Evolutionary conservation across 495 filamentous ascomycete species (phyloP).

Genomic region (Aspergillus haitiensis): DNA sequence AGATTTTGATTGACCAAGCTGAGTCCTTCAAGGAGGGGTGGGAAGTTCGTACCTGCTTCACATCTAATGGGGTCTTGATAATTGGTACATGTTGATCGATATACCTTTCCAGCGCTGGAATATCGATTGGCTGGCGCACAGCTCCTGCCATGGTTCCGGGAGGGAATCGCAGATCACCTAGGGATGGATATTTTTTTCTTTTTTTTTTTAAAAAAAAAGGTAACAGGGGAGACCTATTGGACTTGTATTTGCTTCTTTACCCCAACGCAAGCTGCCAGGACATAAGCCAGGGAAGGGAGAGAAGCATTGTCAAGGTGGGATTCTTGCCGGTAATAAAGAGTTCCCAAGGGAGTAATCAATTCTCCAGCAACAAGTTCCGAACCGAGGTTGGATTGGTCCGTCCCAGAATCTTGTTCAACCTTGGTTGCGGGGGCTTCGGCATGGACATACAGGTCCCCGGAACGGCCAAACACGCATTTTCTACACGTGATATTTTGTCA

Average conservation of each 20-base stretch:
- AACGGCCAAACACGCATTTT: neutral
- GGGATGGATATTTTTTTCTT: too few species aligned
- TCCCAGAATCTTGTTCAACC: too few species aligned
- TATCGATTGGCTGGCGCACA: conserved; percentile 85
- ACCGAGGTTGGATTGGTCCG: conserved; percentile 28
- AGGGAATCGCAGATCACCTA: too few species aligned
- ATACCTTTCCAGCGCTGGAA: conserved; percentile 73
- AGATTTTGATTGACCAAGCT: too few species aligned
- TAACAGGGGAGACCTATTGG: too few species aligned
- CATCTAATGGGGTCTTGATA: conserved; percentile 75
- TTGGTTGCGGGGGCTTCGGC: conserved; percentile 19
- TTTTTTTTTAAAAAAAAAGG: too few species aligned
- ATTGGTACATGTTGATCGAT: conserved; percentile 71
- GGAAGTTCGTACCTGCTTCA: conserved; percentile 70
- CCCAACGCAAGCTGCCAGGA: conserved; percentile 57
- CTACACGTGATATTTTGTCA: conserved; percentile 8
- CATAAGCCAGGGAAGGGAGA: conserved; percentile 29
- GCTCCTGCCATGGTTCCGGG: conserved; percentile 71
- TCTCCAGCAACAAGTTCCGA: conserved; percentile 15
- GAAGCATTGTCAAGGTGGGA: conserved; percentile 7
- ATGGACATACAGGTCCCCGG: neutral
- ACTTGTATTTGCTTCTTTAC: neutral
- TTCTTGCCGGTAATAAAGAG: conserved; percentile 14
- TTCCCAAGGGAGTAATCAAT: neutral
- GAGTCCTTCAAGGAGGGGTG: too few species aligned